A percentile compares a stretch with the other conserved stretches of the same genome.
phyloP scores from a whole-genome alignment of 1,284 basidiomycete genomes.

The Ustilago crameri region DNA sequence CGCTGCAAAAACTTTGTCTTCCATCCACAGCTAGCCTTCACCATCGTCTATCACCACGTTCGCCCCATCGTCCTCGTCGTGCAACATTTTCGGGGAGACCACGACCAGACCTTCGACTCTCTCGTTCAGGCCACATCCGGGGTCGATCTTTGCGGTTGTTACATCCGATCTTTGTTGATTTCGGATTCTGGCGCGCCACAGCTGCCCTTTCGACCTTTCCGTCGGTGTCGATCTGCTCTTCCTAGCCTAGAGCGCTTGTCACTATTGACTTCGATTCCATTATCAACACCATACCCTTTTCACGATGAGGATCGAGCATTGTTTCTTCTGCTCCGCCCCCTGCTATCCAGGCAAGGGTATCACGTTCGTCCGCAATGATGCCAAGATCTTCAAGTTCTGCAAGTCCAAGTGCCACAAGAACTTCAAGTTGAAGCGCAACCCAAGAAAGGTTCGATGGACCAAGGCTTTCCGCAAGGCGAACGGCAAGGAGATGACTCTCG shows the following conservation, averaged over 20 bases:
- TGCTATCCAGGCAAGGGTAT: slow-evolving; percentile 88
- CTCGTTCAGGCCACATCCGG: neutral
- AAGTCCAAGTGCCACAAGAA: slow-evolving; percentile 69
- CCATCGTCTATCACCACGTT: neutral
- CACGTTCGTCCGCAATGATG: slow-evolving; percentile 67
- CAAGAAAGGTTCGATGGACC: slow-evolving; percentile 98
- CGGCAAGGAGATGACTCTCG: slow-evolving; percentile 99
- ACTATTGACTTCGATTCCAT: neutral
- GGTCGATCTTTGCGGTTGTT: no score
- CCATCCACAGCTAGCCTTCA: slow-evolving; percentile 2
- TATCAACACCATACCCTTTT: neutral
- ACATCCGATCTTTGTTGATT: neutral
- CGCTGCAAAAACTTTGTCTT: slow-evolving; percentile 3
- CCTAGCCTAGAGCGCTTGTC: neutral
- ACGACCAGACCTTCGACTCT: no score
- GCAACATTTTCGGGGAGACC: no score
- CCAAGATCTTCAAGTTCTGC: slow-evolving; percentile 66
- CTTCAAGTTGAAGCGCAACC: slow-evolving; percentile 97
- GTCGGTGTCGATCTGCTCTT: no score
- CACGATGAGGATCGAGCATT: slow-evolving; percentile 69
- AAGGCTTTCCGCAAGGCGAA: slow-evolving; percentile 99
- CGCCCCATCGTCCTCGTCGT: no score
- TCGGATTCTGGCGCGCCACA: no score
- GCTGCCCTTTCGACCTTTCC: no score
- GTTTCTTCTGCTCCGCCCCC: slow-evolving; percentile 81